Evolutionary conservation across 176 grass and related monocot species (phyloP).

Genomic region (Hordeum marinum): DNA sequence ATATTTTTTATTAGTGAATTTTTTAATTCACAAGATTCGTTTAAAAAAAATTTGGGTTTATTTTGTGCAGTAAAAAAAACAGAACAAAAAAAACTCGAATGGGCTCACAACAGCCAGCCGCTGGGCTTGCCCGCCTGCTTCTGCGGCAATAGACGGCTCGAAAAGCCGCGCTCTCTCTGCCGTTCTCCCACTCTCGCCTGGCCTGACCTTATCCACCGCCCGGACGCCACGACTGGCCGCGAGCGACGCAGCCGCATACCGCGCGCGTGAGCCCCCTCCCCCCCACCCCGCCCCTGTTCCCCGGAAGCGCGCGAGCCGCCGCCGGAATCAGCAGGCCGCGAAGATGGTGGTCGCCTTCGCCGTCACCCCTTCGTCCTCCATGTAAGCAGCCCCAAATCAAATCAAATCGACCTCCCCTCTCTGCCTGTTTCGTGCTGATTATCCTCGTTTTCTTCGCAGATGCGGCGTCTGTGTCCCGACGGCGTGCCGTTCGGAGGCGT

Average conservation of each 20-base stretch:
- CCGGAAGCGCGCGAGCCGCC: background rate
- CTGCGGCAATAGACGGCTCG: background rate
- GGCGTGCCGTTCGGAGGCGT: background rate
- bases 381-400: background rate
- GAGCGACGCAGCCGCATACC: background rate
- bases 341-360: conserved; percentile 2
- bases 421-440: background rate
- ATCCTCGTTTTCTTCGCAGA: background rate
- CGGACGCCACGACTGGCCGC: conserved; percentile 11
- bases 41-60: no score
- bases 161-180: background rate
- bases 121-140: no score
- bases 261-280: background rate
- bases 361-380: background rate
- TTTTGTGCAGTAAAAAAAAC: no score
- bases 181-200: background rate
- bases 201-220: background rate
- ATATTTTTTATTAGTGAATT: no score
- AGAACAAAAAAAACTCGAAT: no score
- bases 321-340: background rate
- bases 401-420: background rate
- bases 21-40: no score
- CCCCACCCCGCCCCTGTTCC: background rate
- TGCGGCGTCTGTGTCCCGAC: conserved; percentile 14
- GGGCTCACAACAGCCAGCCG: no score